Evolutionary conservation across 208 protist species (phyloP).

Genomic region (Crithidia acanthocephali): DNA sequence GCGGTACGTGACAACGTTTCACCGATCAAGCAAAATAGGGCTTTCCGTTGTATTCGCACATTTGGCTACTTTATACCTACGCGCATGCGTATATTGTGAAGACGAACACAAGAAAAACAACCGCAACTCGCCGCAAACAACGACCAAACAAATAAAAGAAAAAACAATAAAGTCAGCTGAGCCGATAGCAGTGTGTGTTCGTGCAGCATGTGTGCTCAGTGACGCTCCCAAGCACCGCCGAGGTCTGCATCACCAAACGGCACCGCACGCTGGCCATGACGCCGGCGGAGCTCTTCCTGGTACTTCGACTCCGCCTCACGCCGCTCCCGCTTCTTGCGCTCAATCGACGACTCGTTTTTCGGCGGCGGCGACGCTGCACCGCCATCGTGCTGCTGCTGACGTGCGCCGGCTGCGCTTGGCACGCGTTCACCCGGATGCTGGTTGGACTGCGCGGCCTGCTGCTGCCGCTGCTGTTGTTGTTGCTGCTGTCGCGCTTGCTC

Average conservation of each 20-base stretch:
- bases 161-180: not conserved
- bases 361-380: conserved; percentile 17
- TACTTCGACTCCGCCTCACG: conserved; percentile 73
- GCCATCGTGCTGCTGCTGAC: not conserved
- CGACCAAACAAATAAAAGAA: not conserved
- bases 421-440: conserved; percentile 6
- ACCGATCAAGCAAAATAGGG: too few relatives aligned
- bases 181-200: too few relatives aligned
- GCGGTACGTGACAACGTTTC: not conserved
- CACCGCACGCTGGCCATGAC: conserved; percentile 70
- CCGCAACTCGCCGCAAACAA: not conserved
- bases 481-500: conserved; percentile 2
- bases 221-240: conserved; percentile 63
- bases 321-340: conserved; percentile 63
- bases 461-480: not conserved
- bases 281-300: conserved; percentile 73
- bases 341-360: conserved; percentile 31
- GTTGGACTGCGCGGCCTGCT: conserved; percentile 12
- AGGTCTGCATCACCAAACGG: conserved; percentile 83
- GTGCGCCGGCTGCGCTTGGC: not conserved
- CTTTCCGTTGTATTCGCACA: too few relatives aligned
- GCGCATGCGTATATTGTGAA: not conserved
- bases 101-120: conserved; percentile 7
- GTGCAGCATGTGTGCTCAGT: conserved; percentile 27
- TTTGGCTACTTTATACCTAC: not conserved